These are phyloP conservation scores for Raddia distichophylla DNA, from an alignment of 176 grass and related monocot genomes.

Conservation along the genomic window DNA sequence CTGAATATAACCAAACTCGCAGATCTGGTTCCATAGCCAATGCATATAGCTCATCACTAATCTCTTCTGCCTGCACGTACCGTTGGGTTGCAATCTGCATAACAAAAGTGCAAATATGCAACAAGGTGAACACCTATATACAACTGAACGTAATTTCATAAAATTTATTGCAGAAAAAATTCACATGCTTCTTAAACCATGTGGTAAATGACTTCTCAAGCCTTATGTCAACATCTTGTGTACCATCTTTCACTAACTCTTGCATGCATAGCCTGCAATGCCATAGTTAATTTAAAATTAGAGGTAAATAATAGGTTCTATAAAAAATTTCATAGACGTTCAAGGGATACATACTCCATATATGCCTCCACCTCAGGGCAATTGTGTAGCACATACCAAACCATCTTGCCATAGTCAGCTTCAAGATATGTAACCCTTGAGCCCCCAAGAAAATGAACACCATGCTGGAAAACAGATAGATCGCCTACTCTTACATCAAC, in stretches of 20 bases:
- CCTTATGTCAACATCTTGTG: not conserved
- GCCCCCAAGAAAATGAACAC: not conserved
- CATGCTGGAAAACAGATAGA: not conserved
- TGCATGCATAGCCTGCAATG: not conserved
- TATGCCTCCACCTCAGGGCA: not conserved
- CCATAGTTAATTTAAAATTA: not conserved
- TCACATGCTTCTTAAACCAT: conserved; percentile 8
- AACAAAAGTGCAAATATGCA: not conserved
- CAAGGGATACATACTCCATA: not conserved
- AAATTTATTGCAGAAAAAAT: not conserved
- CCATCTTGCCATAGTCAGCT: not conserved
- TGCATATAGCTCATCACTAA: not conserved
- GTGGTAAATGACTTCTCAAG: not conserved
- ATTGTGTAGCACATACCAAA: not conserved
- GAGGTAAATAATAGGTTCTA: not conserved
- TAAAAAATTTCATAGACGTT: too few relatives aligned
- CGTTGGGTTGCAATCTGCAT: not conserved
- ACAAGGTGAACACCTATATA: not conserved
- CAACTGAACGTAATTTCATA: too few relatives aligned
- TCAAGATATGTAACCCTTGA: not conserved
- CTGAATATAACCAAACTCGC: not conserved
- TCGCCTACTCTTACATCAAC: not conserved
- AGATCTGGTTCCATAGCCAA: not conserved
- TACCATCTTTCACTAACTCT: not conserved
- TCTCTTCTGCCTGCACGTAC: not conserved